These are phyloP conservation scores for Saturnispora besseyi DNA, from an alignment of 805 yeast species.

Conservation along the genomic window DNA sequence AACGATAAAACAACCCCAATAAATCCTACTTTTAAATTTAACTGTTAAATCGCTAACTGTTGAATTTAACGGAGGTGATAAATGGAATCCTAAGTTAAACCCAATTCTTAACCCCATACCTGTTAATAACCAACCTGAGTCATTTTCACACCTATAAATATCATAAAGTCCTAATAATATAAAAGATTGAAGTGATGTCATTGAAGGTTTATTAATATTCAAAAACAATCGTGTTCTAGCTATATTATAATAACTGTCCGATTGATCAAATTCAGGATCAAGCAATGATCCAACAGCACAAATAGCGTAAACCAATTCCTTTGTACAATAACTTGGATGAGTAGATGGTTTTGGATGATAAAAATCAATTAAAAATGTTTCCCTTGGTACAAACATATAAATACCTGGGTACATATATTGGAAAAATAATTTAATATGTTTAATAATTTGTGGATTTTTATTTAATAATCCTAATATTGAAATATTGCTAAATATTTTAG, in stretches of 20 bases:
- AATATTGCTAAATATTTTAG: not conserved
- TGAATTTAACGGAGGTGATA: slow-evolving; percentile 36
- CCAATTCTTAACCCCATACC: slow-evolving; percentile 61
- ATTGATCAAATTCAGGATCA: slow-evolving; percentile 29
- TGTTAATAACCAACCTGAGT: slow-evolving; percentile 54
- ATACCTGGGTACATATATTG: slow-evolving; percentile 61
- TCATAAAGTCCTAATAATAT: slow-evolving; percentile 54
- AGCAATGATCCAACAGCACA: slow-evolving; percentile 52
- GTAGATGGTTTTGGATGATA: slow-evolving; percentile 38
- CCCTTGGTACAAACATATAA: slow-evolving; percentile 54
- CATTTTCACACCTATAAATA: slow-evolving; percentile 48
- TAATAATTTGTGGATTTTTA: slow-evolving; percentile 20
- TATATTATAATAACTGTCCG: slow-evolving; percentile 34
- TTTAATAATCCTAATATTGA: slow-evolving; percentile 23
- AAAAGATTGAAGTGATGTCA: slow-evolving; percentile 50
- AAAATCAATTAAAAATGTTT: slow-evolving; percentile 51
- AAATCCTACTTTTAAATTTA: slow-evolving; percentile 49
- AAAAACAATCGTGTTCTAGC: slow-evolving; percentile 36
- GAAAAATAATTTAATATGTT: slow-evolving; percentile 31
- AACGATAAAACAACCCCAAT: slow-evolving; percentile 60
- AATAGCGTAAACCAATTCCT: slow-evolving; percentile 43
- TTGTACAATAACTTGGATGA: slow-evolving; percentile 41
- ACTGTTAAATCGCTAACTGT: slow-evolving; percentile 41
- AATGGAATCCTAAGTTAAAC: slow-evolving; percentile 53
- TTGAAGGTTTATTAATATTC: slow-evolving; percentile 36